Evolutionary conservation across 805 yeast species (phyloP), one percentile per base, ranked within the genome.

Genomic region (Metschnikowia borealis): DNA sequence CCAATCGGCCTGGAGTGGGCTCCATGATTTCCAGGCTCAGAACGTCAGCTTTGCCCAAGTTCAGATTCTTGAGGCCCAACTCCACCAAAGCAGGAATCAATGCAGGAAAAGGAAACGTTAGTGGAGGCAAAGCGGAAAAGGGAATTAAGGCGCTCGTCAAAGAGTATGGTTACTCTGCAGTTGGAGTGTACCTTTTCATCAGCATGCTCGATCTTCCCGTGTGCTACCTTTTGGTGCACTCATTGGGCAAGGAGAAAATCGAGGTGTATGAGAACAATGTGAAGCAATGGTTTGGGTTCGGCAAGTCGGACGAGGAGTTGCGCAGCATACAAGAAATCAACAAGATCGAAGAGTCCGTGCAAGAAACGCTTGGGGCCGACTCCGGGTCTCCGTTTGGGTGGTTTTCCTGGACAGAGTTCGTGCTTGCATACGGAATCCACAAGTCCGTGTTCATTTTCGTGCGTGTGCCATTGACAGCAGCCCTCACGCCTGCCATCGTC

Each of bases 351-450:
- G 64, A 63, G 40, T 60, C 59, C 40, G 36, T 56, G 7, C 62
- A 64, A 31, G 65, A 60, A 29, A 61, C 62, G 18, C 49, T 54
- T 23, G 61, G 63, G 17, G 62, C 59, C n/a, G 54, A 46, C 14
- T 48, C 51, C 1, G 54, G 54, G 8, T 53, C 52, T 10, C 57
- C 70, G 34, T 54, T 64, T 31, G 57, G 70, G 23, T 74, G 70
- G 58, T 73, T 49, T 64, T 89, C 62, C 64, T 73, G 88, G 77
- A 86, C 97, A 0, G 97, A 92, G 67, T 82, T 89, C 58, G 83
- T 87, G 11, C 79, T 94, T 47, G 98, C 98, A 0, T 94, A 94
- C 65, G 96, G 96, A 2, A 72, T 94, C 42, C 98, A 94, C 73
- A 94, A 94, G 70, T 81, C 91, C 4, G 75, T 94, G 54, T 56